These are phyloP conservation scores for Botryotinia calthae DNA, from an alignment of 2,329 filamentous ascomycete species.

Conservation along the genomic window DNA sequence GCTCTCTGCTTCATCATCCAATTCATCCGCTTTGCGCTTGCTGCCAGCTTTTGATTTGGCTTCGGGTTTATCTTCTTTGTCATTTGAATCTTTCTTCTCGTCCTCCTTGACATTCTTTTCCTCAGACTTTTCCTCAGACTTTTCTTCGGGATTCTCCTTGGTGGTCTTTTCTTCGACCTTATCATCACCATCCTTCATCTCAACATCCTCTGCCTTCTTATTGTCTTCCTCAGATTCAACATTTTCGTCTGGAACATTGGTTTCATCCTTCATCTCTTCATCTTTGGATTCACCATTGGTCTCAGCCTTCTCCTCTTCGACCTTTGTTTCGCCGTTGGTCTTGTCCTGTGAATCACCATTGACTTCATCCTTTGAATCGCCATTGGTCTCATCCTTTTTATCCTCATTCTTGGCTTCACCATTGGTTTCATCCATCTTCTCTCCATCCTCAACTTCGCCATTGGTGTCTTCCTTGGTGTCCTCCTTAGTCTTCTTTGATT, in stretches of 20 bases:
- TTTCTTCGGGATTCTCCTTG: neutral
- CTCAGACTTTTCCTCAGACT: neutral
- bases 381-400: conserved; percentile 25
- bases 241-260: conserved; percentile 24
- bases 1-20: conserved; percentile 24
- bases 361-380: neutral
- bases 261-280: conserved; percentile 24
- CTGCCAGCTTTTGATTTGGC: conserved; percentile 27
- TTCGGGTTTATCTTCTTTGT: conserved; percentile 12
- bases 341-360: conserved; percentile 20
- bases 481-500: neutral
- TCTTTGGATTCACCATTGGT: conserved; percentile 27
- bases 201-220: conserved; percentile 24
- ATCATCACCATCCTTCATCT: conserved; percentile 19
- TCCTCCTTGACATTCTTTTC: conserved; percentile 35
- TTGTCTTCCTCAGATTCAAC: conserved; percentile 24
- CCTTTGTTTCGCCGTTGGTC: conserved; percentile 26
- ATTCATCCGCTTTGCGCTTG: conserved; percentile 34
- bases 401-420: conserved; percentile 30
- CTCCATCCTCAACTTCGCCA: conserved; percentile 27
- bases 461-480: neutral
- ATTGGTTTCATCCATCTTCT: conserved; percentile 37
- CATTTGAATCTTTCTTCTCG: conserved; percentile 26
- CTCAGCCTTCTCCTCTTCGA: conserved; percentile 24
- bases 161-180: conserved; percentile 28